Percentiles rank a stretch among this genome's conserved stretches.
Conservation (phyloP, 2,329 filamentous ascomycete genomes). For the Amesomyces nigricolor region DNA sequence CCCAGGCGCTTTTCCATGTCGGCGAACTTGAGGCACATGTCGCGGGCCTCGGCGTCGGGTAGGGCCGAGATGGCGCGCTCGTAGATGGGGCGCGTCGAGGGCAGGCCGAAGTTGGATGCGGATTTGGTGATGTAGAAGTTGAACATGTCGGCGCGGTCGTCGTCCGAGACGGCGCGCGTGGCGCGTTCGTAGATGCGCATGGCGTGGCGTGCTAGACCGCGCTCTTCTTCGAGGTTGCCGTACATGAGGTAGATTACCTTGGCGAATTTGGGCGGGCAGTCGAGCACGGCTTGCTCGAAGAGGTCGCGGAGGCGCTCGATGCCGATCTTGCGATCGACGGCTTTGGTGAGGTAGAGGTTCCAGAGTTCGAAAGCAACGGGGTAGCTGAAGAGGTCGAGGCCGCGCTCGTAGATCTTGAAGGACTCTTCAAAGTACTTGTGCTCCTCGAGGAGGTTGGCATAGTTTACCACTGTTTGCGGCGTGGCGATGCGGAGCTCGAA, state of each 20-base stretch:
- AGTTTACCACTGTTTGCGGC: slow-evolving; percentile 97
- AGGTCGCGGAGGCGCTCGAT: slow-evolving; percentile 91
- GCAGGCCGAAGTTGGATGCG: slow-evolving; percentile 93
- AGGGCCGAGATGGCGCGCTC: slow-evolving; percentile 92
- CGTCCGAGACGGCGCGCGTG: slow-evolving; percentile 88
- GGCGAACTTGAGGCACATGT: slow-evolving; percentile 98
- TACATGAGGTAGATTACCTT: slow-evolving; percentile 98
- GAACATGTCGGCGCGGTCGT: slow-evolving; percentile 95
- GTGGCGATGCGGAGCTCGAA: slow-evolving; percentile 98
- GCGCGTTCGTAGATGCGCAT: slow-evolving; percentile 99
- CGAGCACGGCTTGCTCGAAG: slow-evolving; percentile 95
- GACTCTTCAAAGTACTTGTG: slow-evolving; percentile 94
- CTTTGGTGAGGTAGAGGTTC: slow-evolving; percentile 97
- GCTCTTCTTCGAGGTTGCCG: slow-evolving; percentile 91
- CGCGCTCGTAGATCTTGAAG: slow-evolving; percentile 96
- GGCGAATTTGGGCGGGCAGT: slow-evolving; percentile 90
- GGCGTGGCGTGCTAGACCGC: slow-evolving; percentile 87
- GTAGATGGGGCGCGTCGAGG: slow-evolving; percentile 91
- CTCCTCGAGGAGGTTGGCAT: slow-evolving; percentile 90
- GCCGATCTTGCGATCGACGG: slow-evolving; percentile 89
- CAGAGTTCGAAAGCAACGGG: slow-evolving; percentile 97
- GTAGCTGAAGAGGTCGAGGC: slow-evolving; percentile 96
- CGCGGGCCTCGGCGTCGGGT: slow-evolving; percentile 85
- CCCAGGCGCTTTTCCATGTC: slow-evolving; percentile 53
- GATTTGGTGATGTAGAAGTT: slow-evolving; percentile 99